phyloP scores from a whole-genome alignment of 1,284 basidiomycete genomes.

The Ceratobasidium sp. region DNA sequence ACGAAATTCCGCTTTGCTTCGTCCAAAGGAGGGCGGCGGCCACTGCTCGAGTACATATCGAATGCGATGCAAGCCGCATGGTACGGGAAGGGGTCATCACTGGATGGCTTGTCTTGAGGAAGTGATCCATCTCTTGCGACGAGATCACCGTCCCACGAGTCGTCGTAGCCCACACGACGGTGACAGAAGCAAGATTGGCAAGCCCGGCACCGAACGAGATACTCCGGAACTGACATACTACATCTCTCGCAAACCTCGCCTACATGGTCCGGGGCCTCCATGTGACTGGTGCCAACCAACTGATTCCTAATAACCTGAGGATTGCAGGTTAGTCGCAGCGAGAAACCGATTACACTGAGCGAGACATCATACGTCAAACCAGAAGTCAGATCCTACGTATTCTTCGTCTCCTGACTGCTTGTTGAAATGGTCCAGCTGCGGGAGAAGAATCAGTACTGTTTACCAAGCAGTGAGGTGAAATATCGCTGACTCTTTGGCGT shows the following conservation, averaged over 20 bases:
- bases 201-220: neutral
- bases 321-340: too few relatives aligned
- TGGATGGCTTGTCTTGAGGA: neutral
- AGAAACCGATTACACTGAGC: too few relatives aligned
- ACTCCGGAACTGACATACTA: neutral
- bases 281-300: neutral
- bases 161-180: neutral
- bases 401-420: too few relatives aligned
- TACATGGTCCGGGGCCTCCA: neutral
- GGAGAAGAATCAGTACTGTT: too few relatives aligned
- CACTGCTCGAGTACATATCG: neutral
- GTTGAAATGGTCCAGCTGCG: neutral
- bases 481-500: neutral
- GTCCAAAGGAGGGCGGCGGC: neutral
- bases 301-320: neutral
- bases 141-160: neutral
- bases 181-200: neutral
- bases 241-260: neutral
- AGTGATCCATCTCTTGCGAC: neutral
- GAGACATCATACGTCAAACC: slow-evolving; percentile 13
- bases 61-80: slow-evolving; percentile 2
- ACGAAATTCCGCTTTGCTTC: neutral
- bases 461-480: neutral
- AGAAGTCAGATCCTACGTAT: neutral
- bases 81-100: neutral